Evolutionary conservation across 2,329 filamentous ascomycete species (phyloP).

Genomic region (Escovopsis sp.): DNA sequence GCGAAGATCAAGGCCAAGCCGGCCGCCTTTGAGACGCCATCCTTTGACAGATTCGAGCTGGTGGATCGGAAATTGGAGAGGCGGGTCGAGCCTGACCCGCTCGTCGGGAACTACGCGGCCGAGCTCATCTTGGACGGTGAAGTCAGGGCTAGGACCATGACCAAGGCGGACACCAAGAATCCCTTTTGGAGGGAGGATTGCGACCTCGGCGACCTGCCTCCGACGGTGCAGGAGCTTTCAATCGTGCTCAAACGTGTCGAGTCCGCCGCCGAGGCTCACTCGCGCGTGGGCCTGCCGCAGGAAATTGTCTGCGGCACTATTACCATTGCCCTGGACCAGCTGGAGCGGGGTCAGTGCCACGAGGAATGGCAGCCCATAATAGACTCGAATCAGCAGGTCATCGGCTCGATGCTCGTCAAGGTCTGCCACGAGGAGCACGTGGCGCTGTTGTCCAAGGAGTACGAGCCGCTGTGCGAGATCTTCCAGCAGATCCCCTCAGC

Average conservation of each 20-base stretch:
- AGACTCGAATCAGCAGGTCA: slow-evolving; percentile 57
- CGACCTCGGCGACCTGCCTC: slow-evolving; percentile 59
- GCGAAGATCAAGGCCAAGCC: slow-evolving; percentile 38
- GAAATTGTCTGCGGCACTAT: slow-evolving; percentile 53
- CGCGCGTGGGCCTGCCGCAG: slow-evolving; percentile 25
- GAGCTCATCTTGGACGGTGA: slow-evolving; percentile 71
- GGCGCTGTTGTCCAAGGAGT: slow-evolving; percentile 74
- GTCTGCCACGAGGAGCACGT: slow-evolving; percentile 77
- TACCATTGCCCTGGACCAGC: slow-evolving; percentile 66
- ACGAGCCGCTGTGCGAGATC: slow-evolving; percentile 65
- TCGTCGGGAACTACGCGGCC: slow-evolving; percentile 56
- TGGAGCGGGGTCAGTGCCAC: slow-evolving; percentile 61
- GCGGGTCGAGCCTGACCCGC: slow-evolving; percentile 22
- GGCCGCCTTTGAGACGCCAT: slow-evolving; percentile 9
- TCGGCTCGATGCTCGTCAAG: slow-evolving; percentile 75
- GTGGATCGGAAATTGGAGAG: slow-evolving; percentile 9
- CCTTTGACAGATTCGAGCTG: slow-evolving; percentile 9
- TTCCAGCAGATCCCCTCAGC: slow-evolving; percentile 74
- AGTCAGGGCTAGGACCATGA: slow-evolving; percentile 58
- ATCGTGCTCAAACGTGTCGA: slow-evolving; percentile 56
- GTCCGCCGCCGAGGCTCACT: slow-evolving; percentile 25
- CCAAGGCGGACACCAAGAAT: slow-evolving; percentile 53
- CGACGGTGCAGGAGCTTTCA: slow-evolving; percentile 51
- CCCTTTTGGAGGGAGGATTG: slow-evolving; percentile 76
- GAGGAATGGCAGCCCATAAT: slow-evolving; percentile 81